These are phyloP conservation scores for Athelia sp. DNA, from an alignment of 1,284 basidiomycete species.

Conservation along the genomic window DNA sequence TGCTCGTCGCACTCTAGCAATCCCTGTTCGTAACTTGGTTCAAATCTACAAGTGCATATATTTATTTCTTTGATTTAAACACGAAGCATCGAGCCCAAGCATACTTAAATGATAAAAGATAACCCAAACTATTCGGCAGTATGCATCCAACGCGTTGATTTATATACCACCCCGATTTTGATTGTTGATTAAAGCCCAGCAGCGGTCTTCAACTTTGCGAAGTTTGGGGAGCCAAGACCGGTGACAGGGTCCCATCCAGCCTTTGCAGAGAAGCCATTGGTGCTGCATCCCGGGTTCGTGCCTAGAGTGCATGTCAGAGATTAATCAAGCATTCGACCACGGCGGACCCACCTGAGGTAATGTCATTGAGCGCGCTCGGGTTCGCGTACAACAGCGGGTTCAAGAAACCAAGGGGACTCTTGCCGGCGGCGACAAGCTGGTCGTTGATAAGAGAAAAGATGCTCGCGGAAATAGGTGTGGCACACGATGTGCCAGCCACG, in stretches of 20 bases:
- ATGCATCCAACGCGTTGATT: conserved; percentile 16
- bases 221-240: not conserved
- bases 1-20: no score
- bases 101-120: no score
- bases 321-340: no score
- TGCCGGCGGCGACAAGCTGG: conserved; percentile 26
- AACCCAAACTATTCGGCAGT: no score
- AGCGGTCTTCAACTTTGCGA: no score
- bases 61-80: no score
- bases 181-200: no score
- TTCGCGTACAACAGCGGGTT: conserved; percentile 30
- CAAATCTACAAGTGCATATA: no score
- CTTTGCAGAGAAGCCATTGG: conserved; percentile 20
- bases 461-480: conserved; percentile 35
- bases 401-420: conserved; percentile 11
- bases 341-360: conserved; percentile 26
- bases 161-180: no score
- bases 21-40: no score
- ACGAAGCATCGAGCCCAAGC: no score
- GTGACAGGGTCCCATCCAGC: conserved; percentile 23
- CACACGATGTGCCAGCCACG: no score
- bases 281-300: conserved; percentile 18
- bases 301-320: not conserved
- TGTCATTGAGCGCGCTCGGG: conserved; percentile 35
- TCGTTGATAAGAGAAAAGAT: conserved; percentile 43